phyloP scores from a whole-genome alignment of 192 early-diverging fungal species.

The Chytriomyces confervae region DNA sequence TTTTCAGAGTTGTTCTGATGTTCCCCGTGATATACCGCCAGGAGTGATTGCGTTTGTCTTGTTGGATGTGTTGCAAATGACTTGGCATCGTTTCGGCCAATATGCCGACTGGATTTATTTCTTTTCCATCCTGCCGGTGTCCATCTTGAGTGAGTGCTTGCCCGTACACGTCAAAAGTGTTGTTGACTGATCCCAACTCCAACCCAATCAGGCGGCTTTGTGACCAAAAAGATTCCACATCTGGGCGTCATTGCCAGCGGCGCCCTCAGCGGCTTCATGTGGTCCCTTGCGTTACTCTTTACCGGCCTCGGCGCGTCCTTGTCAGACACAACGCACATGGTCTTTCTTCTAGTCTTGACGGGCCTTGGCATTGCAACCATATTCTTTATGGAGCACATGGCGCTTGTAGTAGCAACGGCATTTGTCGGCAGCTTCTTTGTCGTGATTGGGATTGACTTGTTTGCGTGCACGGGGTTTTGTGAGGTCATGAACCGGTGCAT shows the following conservation, averaged over 20 bases:
- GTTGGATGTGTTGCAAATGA: slow-evolving; percentile 29
- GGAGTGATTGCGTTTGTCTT: slow-evolving; percentile 15
- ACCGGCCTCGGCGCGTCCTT: slow-evolving; percentile 29
- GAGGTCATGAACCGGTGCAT: slow-evolving; percentile 32
- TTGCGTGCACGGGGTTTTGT: slow-evolving; percentile 31
- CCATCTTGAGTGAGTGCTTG: slow-evolving; percentile 6
- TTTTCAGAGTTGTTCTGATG: background rate
- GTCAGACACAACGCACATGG: slow-evolving; percentile 19
- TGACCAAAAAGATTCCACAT: slow-evolving; percentile 8
- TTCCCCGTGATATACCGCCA: background rate
- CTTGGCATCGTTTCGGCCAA: slow-evolving; percentile 33
- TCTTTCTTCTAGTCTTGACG: slow-evolving; percentile 13
- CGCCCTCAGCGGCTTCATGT: slow-evolving; percentile 25
- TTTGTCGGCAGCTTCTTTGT: slow-evolving; percentile 30
- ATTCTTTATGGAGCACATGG: slow-evolving; percentile 42
- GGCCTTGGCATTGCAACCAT: slow-evolving; percentile 8
- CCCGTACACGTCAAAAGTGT: background rate
- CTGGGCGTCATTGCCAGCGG: slow-evolving; percentile 22
- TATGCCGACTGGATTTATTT: slow-evolving; percentile 42
- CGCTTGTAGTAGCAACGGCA: slow-evolving; percentile 26
- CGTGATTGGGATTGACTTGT: slow-evolving; percentile 26
- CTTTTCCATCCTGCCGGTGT: slow-evolving; percentile 5
- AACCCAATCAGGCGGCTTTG: slow-evolving; percentile 18
- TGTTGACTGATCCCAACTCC: background rate
- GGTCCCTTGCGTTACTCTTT: slow-evolving; percentile 22